Evolutionary conservation across 768 basidiomycete genomes (phyloP).

Genomic region (Mrakia hoshinonis): DNA sequence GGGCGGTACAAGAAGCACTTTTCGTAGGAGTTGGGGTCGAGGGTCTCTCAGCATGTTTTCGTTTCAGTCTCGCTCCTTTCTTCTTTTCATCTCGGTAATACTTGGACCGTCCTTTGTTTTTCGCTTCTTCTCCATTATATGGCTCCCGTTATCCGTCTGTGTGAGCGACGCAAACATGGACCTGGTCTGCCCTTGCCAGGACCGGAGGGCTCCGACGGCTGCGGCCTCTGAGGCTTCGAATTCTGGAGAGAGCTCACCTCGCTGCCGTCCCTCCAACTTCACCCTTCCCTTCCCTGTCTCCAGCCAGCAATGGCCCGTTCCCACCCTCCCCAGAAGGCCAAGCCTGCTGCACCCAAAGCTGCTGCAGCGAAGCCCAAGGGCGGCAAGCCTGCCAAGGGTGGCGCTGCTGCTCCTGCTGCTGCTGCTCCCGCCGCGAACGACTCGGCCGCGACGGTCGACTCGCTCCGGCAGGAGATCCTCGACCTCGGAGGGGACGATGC

Average conservation of each 20-base stretch:
- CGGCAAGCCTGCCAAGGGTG: background rate
- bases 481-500: slow-evolving; percentile 49
- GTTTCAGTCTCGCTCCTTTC: too few relatives aligned
- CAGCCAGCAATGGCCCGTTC: slow-evolving; percentile 14
- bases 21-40: background rate
- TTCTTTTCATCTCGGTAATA: too few relatives aligned
- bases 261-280: background rate
- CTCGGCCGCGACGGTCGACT: background rate
- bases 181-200: too few relatives aligned
- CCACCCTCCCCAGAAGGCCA: slow-evolving; percentile 9
- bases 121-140: too few relatives aligned
- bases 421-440: background rate
- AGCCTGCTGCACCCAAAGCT: background rate
- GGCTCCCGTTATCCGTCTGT: too few relatives aligned
- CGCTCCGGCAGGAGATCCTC: slow-evolving; percentile 37
- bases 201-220: too few relatives aligned
- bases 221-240: too few relatives aligned
- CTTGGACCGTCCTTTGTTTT: too few relatives aligned
- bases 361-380: background rate
- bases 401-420: background rate
- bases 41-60: too few relatives aligned
- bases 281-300: background rate
- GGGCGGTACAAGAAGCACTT: slow-evolving; percentile 19
- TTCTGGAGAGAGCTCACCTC: background rate
- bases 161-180: too few relatives aligned